Base-by-base conservation (phyloP, 2,329 filamentous ascomycete species). In the Hypoxylon rubiginosum region DNA sequence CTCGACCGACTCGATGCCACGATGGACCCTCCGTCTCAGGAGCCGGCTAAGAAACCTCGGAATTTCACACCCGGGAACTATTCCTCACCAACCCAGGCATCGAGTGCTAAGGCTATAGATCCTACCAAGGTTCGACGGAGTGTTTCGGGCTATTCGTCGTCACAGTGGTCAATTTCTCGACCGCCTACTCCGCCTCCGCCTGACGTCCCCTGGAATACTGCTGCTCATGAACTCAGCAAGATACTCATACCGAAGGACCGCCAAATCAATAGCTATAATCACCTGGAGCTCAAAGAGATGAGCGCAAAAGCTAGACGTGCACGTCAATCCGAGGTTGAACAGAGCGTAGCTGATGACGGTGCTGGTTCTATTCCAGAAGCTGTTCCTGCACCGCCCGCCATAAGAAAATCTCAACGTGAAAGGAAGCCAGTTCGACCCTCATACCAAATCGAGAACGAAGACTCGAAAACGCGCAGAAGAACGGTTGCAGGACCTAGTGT, bases 31-130 rank as follows among this genome's bases (percentile, higher is more conserved):
- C 79, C 84, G 4, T 78, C 82, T 36, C 28, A 26, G 7, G 83
- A 84, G 59, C 80, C 81, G 8, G 85, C 80, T 71, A 85, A 80
- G 73, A 90, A 88, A 73, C 78, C 84, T 13, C 87, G 88, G 28
- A 82, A 81, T 64, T 82, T 84, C 13, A 86, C 86, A 21, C 77
- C 84, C 8, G 90, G 92, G 1, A 94, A 92, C 1, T 97, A 94
- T 79, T 93, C 89, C 2, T 93, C 94, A 1, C 93, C 94, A 0
- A 98, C 95, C 0, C 92, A 95, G 67, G 92, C 95, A 0, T 98
- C 93, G 45, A 89, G 90, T 1, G 93, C 93, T 24, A 97, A 93
- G 78, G 90, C 93, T 10, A 85, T 92, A 0, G 87, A 91, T 49
- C 86, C 90, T 1, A 82, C 89, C 8, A 91, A 88, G 66, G 82